Base-by-base conservation (phyloP, 805 yeast genomes). In the Candida coleopterorum region DNA sequence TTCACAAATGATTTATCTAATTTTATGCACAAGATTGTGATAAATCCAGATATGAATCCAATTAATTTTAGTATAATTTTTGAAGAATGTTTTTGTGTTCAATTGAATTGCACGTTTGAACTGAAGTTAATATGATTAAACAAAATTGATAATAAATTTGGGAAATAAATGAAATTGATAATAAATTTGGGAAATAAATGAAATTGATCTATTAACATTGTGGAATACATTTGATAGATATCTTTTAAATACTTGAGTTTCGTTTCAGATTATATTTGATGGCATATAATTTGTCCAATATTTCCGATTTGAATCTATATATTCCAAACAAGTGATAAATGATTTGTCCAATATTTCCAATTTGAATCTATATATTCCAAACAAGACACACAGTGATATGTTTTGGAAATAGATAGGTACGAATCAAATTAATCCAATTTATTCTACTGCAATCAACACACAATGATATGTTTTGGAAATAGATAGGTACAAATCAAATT, bases 121-220 rank as follows among this genome's bases (percentile, higher is more conserved):
- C 7, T n/a, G n/a, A n/a, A n/a, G n/a, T n/a, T n/a, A n/a, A n/a
- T n/a, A n/a, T n/a, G n/a, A n/a, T n/a, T n/a, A n/a, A 63, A 46
- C 7, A 62, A 37, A 40, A 66, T 62, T 9, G 70, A 42, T 5
- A 61, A 40, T 29, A 66, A 42, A 40, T 61, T 63, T n/a, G 69
- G 69, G 12, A 48, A 40, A 37, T n/a, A n/a, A 63, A 46, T 6
- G 62, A 37, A 40, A 66, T 62, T 9, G 70, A 42, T 5, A 61
- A 40, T 29, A 66, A 42, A 40, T 61, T 63, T n/a, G 69, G 69
- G 12, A 48, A 40, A 37, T 61, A 66, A 8, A 64, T 45, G 34
- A 64, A 56, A 41, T 63, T 64, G 22, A 57, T 4, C 64, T 47
- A 32, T 60, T 60, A 8, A 65, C 54, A 27, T 39, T 43, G 33